These are phyloP conservation scores for Xerocomus nothofagi DNA, from an alignment of 1,284 basidiomycete species.

Conservation along the genomic window DNA sequence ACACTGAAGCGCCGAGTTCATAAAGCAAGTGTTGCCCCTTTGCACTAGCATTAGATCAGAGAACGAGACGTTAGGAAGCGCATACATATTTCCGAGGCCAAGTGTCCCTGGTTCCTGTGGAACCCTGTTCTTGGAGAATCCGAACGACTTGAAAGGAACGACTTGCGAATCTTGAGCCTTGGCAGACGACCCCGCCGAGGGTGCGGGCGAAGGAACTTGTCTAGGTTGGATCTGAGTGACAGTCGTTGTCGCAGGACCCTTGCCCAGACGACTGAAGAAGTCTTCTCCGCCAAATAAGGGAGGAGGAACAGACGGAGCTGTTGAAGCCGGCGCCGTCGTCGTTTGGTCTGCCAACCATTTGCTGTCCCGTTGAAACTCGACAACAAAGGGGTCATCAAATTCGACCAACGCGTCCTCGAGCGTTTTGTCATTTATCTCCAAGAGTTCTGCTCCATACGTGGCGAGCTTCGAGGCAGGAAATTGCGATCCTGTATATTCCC, in stretches of 20 bases:
- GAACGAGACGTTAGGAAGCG: conserved; percentile 9
- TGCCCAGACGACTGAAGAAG: conserved; percentile 56
- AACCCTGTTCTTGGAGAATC: conserved; percentile 36
- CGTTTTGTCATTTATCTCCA: conserved; percentile 42
- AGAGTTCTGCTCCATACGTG: conserved; percentile 38
- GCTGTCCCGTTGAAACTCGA: conserved; percentile 57
- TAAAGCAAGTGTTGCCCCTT: conserved; percentile 93
- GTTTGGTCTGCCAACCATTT: conserved; percentile 50
- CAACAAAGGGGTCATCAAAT: conserved; percentile 60
- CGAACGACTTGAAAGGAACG: conserved; percentile 30
- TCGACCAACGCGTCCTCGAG: conserved; percentile 61
- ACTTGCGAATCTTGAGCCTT: conserved; percentile 29
- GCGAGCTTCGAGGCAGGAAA: conserved; percentile 43
- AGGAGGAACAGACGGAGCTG: conserved; percentile 32
- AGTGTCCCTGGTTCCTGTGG: conserved; percentile 69
- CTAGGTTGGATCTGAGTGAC: conserved; percentile 31
- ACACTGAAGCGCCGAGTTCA: conserved; percentile 97
- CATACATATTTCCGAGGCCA: conserved; percentile 84
- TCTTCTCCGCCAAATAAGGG: conserved; percentile 58
- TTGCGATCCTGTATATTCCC: conserved; percentile 40
- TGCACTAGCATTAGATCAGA: conserved; percentile 13
- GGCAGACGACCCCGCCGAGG: conserved; percentile 25
- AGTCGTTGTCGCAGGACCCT: conserved; percentile 23
- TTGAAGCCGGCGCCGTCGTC: conserved; percentile 2
- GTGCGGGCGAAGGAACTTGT: conserved; percentile 25